Conservation (phyloP, 495 filamentous ascomycete genomes). For the Annulohypoxylon bovei region DNA sequence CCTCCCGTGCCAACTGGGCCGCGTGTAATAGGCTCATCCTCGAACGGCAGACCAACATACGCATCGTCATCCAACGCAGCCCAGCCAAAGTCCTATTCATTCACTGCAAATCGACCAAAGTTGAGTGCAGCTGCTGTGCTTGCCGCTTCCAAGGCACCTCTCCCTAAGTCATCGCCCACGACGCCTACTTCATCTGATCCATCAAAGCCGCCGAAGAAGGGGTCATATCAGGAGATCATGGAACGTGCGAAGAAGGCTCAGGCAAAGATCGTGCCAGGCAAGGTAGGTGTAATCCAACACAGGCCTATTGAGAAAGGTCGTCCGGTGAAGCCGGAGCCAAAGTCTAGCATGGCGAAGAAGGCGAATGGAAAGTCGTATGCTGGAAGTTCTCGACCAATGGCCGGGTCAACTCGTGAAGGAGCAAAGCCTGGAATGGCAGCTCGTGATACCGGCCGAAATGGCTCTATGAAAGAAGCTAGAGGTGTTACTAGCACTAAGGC, state of each 20-base stretch:
- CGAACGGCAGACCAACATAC: slow-evolving; percentile 33
- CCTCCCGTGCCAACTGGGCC: slow-evolving; percentile 35
- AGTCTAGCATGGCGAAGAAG: slow-evolving; percentile 33
- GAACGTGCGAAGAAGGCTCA: slow-evolving; percentile 68
- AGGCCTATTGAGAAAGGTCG: slow-evolving; percentile 64
- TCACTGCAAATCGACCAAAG: slow-evolving; percentile 29
- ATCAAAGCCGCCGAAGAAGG: slow-evolving; percentile 66
- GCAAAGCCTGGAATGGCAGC: slow-evolving; percentile 31
- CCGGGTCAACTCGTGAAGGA: slow-evolving; percentile 33
- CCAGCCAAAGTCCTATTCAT: slow-evolving; percentile 27
- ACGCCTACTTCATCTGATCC: slow-evolving; percentile 39
- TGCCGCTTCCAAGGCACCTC: slow-evolving; percentile 30
- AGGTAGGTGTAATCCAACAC: slow-evolving; percentile 65
- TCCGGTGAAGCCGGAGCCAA: slow-evolving; percentile 50
- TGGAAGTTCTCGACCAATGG: slow-evolving; percentile 39
- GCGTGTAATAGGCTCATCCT: slow-evolving; percentile 21
- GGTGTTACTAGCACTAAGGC: slow-evolving; percentile 27
- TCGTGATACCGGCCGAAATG: slow-evolving; percentile 35
- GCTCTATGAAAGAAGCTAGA: slow-evolving; percentile 25
- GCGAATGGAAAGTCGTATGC: slow-evolving; percentile 36
- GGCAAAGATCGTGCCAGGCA: slow-evolving; percentile 47
- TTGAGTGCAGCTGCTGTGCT: slow-evolving; percentile 24
- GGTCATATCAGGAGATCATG: slow-evolving; percentile 75
- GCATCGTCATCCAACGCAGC: slow-evolving; percentile 20
- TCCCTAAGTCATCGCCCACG: slow-evolving; percentile 40